Evolutionary conservation across 257 asterid species (phyloP).

Genomic region (Orobanche coerulescens): DNA sequence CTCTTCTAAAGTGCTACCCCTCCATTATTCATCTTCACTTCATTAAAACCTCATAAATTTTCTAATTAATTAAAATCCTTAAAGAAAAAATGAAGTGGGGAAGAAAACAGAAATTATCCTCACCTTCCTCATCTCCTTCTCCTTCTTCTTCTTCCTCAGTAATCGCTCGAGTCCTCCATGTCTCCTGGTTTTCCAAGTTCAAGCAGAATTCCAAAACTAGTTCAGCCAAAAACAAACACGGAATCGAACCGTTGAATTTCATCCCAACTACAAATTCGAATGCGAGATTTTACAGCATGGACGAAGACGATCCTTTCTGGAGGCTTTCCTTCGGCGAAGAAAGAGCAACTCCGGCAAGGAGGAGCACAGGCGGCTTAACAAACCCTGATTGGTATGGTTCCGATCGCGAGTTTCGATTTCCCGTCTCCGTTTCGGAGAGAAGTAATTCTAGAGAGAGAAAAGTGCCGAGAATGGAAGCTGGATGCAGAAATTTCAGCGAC

Average conservation of each 20-base stretch:
- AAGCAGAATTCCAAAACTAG: conserved; percentile 29
- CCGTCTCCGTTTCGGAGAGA: conserved; percentile 15
- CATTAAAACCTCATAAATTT: background rate
- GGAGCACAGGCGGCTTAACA: conserved; percentile 27
- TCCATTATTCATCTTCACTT: conserved; percentile 23
- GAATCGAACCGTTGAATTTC: conserved; percentile 4
- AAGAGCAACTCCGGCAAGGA: conserved; percentile 22
- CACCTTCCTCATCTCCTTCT: conserved; percentile 28
- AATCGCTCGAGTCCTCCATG: conserved; percentile 42
- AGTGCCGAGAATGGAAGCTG: conserved; percentile 1
- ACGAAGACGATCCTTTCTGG: conserved; percentile 61
- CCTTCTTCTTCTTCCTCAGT: conserved; percentile 32
- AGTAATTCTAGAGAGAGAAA: conserved; percentile 16
- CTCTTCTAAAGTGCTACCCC: background rate
- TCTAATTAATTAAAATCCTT: background rate
- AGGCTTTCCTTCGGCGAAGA: conserved; percentile 51
- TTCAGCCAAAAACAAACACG: conserved; percentile 13
- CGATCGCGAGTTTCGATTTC: conserved; percentile 24
- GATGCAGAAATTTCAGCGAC: conserved; percentile 26
- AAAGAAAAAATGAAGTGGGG: conserved; percentile 52
- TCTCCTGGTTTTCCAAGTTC: conserved; percentile 60
- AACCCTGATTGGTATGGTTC: conserved; percentile 34
- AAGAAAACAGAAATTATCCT: conserved; percentile 32
- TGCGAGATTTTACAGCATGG: conserved; percentile 47
- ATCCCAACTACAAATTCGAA: background rate